Conservation (phyloP, 805 yeast species). For the Metschnikowia cerradonensis region DNA sequence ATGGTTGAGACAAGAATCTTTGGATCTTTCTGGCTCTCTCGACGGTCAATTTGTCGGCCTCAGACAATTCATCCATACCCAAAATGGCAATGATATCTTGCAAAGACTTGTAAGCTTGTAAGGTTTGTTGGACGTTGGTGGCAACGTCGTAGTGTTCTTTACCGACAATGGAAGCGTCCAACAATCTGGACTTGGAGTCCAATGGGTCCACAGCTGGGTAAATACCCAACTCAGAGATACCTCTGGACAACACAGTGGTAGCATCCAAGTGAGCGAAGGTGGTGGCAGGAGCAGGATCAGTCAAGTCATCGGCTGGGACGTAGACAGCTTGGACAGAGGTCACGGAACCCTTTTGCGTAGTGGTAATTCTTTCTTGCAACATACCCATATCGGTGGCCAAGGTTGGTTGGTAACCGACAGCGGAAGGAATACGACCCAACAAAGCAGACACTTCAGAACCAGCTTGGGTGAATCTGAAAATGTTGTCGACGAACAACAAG, state of each 20-base stretch:
- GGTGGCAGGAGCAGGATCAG: slow-evolving; percentile 99
- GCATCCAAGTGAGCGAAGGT: slow-evolving; percentile 99
- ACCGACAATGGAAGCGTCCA: slow-evolving; percentile 96
- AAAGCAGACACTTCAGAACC: slow-evolving; percentile 99
- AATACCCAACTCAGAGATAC: slow-evolving; percentile 99
- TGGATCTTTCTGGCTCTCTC: slow-evolving; percentile 99
- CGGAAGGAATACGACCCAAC: slow-evolving; percentile 99
- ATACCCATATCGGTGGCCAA: slow-evolving; percentile 99
- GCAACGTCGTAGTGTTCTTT: slow-evolving; percentile 98
- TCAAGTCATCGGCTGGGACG: slow-evolving; percentile 99
- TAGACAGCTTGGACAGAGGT: slow-evolving; percentile 99
- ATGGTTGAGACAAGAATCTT: slow-evolving; percentile 99
- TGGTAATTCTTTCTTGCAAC: slow-evolving; percentile 99
- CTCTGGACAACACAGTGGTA: slow-evolving; percentile 99
- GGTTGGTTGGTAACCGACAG: slow-evolving; percentile 99
- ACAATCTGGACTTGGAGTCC: slow-evolving; percentile 98
- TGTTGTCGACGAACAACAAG: slow-evolving; percentile 97
- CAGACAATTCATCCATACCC: slow-evolving; percentile 99
- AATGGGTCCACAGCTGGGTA: slow-evolving; percentile 99
- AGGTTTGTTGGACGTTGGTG: slow-evolving; percentile 91
- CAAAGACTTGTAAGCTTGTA: slow-evolving; percentile 98
- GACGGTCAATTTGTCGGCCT: slow-evolving; percentile 96
- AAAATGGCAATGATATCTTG: slow-evolving; percentile 99
- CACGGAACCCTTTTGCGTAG: slow-evolving; percentile 99
- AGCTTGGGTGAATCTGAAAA: slow-evolving; percentile 99